phyloP scores from a whole-genome alignment of 139 green algal genomes.

The Mesotaenium endlicherianum region DNA sequence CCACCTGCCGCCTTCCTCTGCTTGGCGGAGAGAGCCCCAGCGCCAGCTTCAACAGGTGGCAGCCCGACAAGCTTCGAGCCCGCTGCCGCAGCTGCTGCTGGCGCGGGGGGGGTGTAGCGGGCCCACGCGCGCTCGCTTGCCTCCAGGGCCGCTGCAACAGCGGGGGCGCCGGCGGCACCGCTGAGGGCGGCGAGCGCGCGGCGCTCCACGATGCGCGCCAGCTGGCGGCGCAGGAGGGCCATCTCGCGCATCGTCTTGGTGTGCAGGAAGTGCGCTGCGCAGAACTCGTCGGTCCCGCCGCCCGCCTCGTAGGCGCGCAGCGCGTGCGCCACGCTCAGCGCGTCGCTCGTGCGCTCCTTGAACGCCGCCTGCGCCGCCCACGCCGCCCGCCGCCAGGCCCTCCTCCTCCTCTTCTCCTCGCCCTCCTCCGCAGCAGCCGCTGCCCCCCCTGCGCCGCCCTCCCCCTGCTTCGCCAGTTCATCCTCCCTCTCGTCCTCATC shows the following conservation, averaged over 20 bases:
- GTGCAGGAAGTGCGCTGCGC: slow-evolving; percentile 69
- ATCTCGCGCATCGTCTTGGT: slow-evolving; percentile 63
- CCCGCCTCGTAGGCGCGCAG: slow-evolving; percentile 74
- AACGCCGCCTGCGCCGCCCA: slow-evolving; percentile 67
- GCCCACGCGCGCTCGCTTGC: not conserved
- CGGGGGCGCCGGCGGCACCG: not conserved
- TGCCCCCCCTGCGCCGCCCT: not conserved
- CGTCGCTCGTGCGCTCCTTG: slow-evolving; percentile 67
- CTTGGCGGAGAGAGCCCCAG: not conserved
- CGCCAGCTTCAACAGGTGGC: too few relatives aligned
- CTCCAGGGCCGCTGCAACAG: not conserved
- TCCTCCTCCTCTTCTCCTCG: slow-evolving; percentile 30
- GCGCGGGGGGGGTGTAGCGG: too few relatives aligned
- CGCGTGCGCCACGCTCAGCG: slow-evolving; percentile 71
- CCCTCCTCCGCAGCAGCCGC: not conserved
- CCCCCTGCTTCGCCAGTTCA: not conserved
- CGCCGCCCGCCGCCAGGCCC: slow-evolving; percentile 30
- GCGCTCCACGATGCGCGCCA: slow-evolving; percentile 50
- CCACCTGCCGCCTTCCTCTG: not conserved
- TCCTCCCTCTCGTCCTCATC: not conserved
- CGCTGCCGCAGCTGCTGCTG: too few relatives aligned
- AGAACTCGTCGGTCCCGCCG: slow-evolving; percentile 40
- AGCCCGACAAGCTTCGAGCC: too few relatives aligned
- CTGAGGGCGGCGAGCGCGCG: not conserved
- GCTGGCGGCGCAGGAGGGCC: slow-evolving; percentile 66